Evolutionary conservation across 371 early-diverging fungal genomes (phyloP).

Genomic region (Dichotomocladium elegans): DNA sequence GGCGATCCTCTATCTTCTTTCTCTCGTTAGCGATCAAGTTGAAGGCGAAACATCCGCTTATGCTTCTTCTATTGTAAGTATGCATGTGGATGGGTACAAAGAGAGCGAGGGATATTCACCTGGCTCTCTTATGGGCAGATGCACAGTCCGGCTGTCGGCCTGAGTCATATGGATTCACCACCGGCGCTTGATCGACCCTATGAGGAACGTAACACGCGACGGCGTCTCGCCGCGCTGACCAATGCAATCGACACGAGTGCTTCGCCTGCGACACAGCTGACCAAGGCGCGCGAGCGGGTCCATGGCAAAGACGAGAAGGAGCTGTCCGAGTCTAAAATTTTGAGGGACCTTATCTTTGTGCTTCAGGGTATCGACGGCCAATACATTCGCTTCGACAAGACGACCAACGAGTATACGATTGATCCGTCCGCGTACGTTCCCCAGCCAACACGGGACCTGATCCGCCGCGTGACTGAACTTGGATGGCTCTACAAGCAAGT

Average conservation of each 20-base stretch:
- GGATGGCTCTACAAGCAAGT: slow-evolving; percentile 71
- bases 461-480: slow-evolving; percentile 58
- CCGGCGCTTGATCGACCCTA: slow-evolving; percentile 25
- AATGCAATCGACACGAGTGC: slow-evolving; percentile 6
- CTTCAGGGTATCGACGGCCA: slow-evolving; percentile 94
- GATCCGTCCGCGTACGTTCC: slow-evolving; percentile 36
- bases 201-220: slow-evolving; percentile 30
- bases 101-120: no score
- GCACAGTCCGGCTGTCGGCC: no score
- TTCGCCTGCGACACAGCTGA: slow-evolving; percentile 33
- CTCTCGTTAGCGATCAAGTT: slow-evolving; percentile 44
- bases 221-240: slow-evolving; percentile 24
- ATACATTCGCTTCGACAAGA: slow-evolving; percentile 63
- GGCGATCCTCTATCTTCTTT: slow-evolving; percentile 72
- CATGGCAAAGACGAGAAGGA: background rate
- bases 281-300: slow-evolving; percentile 16
- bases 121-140: no score
- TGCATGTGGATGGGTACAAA: no score
- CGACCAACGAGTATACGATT: slow-evolving; percentile 44
- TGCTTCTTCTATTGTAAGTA: no score
- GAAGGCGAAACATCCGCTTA: slow-evolving; percentile 9
- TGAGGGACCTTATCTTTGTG: slow-evolving; percentile 86
- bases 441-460: slow-evolving; percentile 53
- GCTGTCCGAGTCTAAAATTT: slow-evolving; percentile 62
- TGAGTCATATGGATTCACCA: no score